Percentiles rank a stretch among this genome's conserved stretches.
Conservation (phyloP, 371 early-diverging fungal genomes). For the Lichtheimia corymbifera region DNA sequence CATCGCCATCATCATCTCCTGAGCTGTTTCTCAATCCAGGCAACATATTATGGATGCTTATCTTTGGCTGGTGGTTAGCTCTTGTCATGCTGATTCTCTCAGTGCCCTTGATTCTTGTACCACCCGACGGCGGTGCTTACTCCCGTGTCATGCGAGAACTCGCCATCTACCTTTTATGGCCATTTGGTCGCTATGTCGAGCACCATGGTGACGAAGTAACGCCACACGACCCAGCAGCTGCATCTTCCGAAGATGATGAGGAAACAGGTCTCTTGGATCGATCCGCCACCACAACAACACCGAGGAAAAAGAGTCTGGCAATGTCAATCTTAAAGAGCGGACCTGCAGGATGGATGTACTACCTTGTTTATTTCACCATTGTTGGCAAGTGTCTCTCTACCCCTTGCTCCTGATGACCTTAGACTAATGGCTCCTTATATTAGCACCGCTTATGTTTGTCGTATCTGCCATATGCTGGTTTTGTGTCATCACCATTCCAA, state of each 20-base stretch:
- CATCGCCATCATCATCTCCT: conserved; percentile 65
- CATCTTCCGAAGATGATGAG: conserved; percentile 16
- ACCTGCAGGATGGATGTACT: conserved; percentile 67
- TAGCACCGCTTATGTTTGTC: conserved; percentile 78
- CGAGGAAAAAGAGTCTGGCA: conserved; percentile 13
- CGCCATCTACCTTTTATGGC: conserved; percentile 87
- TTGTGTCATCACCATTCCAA: conserved; percentile 88
- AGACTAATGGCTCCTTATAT: conserved; percentile 5
- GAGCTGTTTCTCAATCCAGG: conserved; percentile 77
- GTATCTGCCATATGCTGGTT: conserved; percentile 86
- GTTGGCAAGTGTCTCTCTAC: conserved; percentile 44
- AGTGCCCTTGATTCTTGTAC: conserved; percentile 48
- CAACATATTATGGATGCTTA: conserved; percentile 82
- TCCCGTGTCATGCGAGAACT: conserved; percentile 65
- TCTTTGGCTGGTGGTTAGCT: conserved; percentile 93
- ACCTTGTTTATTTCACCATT: conserved; percentile 49
- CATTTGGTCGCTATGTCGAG: conserved; percentile 92
- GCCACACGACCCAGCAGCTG: too few relatives aligned
- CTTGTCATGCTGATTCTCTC: conserved; percentile 63
- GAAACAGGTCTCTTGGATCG: conserved; percentile 11
- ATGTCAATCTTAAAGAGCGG: conserved; percentile 43
- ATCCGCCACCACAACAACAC: not conserved
- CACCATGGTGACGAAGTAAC: conserved; percentile 16
- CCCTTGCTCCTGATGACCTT: not conserved
- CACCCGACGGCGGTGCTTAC: conserved; percentile 59